Base-by-base conservation (phyloP, 345 rosid genomes). In the Passiflora organensis region DNA sequence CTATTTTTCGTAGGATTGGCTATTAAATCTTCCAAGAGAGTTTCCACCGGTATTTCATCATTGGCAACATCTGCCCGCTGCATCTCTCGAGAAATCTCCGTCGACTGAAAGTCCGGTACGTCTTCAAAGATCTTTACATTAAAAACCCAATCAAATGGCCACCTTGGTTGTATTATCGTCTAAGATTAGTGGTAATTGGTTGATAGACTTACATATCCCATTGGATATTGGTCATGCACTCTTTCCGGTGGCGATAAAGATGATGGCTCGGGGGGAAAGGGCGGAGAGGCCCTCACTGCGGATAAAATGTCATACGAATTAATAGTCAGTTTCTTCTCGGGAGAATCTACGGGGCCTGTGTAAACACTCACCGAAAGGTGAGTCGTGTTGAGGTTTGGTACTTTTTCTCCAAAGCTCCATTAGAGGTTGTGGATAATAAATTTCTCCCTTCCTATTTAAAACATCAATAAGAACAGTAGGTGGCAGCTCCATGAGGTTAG, bases 401-500 rank as follows among this genome's bases (percentile, higher is more conserved):
- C 80, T 73, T 77, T 64, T 82, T 46, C 24, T 76, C 93, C 95
- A 88, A 32, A 80, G 82, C 70, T 82, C 75, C 53, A 75, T 44
- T 17, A 88, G 82, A 44, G 85, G 74, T 51, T 72, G 79, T 21
- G 91, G 95, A 70, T 91, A 91, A 56, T 74, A 55, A 43, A 73
- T 52, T 10, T 74, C 69, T 67, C 65, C 44, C 45, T 60, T 65
- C 66, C 58, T 72, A n/a, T 62, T 57, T 5, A 66, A 62, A 48
- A 74, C 71, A 62, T 81, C 85, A 18, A 67, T 69, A 51, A 86
- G 70, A 55, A 70, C 84, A 16, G 68, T 55, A 22, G 85, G 78
- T 46, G 98, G 98, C 43, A 88, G 64, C 70, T 84, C 79, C 83
- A 82, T 79, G 17, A 80, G 86, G 55, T 71, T 69, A 50, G 77